Base-by-base conservation (phyloP, 31 red algal genomes). In the Porphyra umbilicalis region DNA sequence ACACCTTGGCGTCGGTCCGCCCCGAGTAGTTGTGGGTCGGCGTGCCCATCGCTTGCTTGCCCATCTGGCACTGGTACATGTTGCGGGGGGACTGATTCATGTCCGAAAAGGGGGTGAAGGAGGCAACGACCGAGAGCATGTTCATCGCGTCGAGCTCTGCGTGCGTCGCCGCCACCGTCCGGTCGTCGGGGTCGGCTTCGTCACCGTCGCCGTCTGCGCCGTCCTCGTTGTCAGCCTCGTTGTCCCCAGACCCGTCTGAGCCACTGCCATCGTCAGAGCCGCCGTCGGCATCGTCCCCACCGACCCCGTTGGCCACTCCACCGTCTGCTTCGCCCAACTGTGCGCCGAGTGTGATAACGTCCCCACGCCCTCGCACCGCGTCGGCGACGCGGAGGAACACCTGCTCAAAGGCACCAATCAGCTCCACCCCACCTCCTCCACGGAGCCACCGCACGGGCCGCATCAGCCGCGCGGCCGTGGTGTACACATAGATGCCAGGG, bases 61-160 rank as follows among this genome's bases (percentile, higher is more conserved):
- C 92, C 95, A 98, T 98, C 79, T 94, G 92, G 82, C 95, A 98
- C 80, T 98, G 95, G 79, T 94, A 98, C 81, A 95, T 98, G 78
- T 94, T 98, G 36, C 93, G 84, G 34, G 92, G 93, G 40, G 90
- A 89, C 67, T 99, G 97, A 81, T 96, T 99, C 91, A 96, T 93
- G 33, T 96, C 91, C 18, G 90, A 90, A 80, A 96, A 99, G 33
- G 97, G 93, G 6, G 90, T 89, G 33, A 99, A 38, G 35, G 87
- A 90, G n/a, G 96, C 96, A 34, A 95, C 77, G 18, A 96, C 90
- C 30, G 87, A 89, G 8, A 99, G 77, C 34, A 93, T 91, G 25
- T 80, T 80, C 78, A 83, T 85, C 18, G 90, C 34, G n/a, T 82
- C 88, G 30, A 96, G 33, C 75, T 99, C 97, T 20, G 81, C 79